Percentiles rank a stretch among this genome's conserved stretches.
These are phyloP conservation scores for Neoboletus subvelutipes DNA, from an alignment of 768 basidiomycete species.

Conservation along the genomic window DNA sequence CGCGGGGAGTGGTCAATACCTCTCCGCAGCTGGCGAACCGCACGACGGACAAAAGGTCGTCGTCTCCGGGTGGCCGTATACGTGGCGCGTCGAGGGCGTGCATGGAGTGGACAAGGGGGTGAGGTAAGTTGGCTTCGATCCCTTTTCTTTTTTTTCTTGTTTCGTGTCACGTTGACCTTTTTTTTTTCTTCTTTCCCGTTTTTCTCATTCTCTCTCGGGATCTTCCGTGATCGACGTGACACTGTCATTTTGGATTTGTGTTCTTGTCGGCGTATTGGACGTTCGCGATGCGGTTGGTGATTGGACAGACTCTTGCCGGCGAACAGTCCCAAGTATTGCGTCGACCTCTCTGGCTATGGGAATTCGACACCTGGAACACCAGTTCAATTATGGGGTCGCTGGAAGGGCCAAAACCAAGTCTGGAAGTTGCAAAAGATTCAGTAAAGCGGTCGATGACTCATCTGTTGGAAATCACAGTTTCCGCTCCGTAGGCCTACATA, in stretches of 20 bases:
- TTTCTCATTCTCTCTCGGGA: too few relatives aligned
- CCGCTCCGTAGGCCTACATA: too few relatives aligned
- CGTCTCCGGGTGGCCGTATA: constrained; percentile 35
- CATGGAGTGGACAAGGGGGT: constrained; percentile 34
- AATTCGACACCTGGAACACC: constrained; percentile 44
- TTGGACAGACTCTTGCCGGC: constrained; percentile 45
- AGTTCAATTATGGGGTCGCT: constrained; percentile 48
- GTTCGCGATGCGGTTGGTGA: not conserved
- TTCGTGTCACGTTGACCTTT: not conserved
- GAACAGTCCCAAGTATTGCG: constrained; percentile 38
- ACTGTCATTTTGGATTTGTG: too few relatives aligned
- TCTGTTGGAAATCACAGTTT: too few relatives aligned
- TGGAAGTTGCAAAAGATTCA: constrained; percentile 37
- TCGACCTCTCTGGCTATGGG: constrained; percentile 51
- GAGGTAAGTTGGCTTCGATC: constrained; percentile 37
- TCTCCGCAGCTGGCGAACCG: constrained; percentile 33
- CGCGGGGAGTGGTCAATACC: constrained; percentile 39
- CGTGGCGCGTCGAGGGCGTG: constrained; percentile 55
- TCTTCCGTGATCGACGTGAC: not conserved
- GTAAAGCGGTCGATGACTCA: not conserved
- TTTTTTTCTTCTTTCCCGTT: too few relatives aligned
- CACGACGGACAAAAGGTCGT: constrained; percentile 43
- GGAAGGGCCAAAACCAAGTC: constrained; percentile 52
- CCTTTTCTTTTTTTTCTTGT: not conserved
- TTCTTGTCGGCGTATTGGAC: not conserved